Base-by-base conservation (phyloP, 352 stramenopile genomes). In the Pythium brachiatum region DNA sequence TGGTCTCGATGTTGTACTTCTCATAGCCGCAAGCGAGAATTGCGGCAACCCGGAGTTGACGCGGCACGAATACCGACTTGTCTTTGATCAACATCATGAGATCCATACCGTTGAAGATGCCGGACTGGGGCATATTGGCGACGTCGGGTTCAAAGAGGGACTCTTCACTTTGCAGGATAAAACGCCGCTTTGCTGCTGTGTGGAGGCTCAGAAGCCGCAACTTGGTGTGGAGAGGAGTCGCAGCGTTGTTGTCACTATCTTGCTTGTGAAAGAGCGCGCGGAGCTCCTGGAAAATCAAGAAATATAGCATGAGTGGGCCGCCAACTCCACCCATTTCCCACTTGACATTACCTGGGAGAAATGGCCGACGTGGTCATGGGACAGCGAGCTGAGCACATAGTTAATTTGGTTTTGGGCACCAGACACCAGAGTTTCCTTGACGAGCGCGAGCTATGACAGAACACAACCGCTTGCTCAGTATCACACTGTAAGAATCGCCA, bases 381-480 rank as follows among this genome's bases (percentile, higher is more conserved):
- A 87, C 15, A 95, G 65, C 18, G 81, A 93, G 56, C 83, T 93
- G 26, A 95, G 67, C 4, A 93, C 86, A 43, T 91, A 95, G 53
- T 91, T 89, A n/a, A 90, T 84, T 83, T 93, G 86, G 56, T 92
- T 89, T 53, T 89, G 79, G 7, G 79, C 85, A 20, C 84, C 84
- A 38, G 78, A 79, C 0, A 89, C 71, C 13, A 95, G 65, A 6
- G 81, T 93, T 59, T 89, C 80, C 58, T 93, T 92, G 26, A 95
- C 84, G 6, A 95, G 70, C 11, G 78, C 51, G 36, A 92, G 87
- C 83, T 94, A 25, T n/a, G n/a, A n/a, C 23, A 29, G 23, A 27
- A 26, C 38, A 26, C 3, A 2, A 18, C 4, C 38, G 4, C 32
- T 15, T 16, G 23, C 34, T n/a, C 44, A 46, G 34, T 57, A 21